Evolutionary conservation across 257 asterid genomes (phyloP), one percentile per base, ranked within the genome.

Genomic region (Nicotiana knightiana): DNA sequence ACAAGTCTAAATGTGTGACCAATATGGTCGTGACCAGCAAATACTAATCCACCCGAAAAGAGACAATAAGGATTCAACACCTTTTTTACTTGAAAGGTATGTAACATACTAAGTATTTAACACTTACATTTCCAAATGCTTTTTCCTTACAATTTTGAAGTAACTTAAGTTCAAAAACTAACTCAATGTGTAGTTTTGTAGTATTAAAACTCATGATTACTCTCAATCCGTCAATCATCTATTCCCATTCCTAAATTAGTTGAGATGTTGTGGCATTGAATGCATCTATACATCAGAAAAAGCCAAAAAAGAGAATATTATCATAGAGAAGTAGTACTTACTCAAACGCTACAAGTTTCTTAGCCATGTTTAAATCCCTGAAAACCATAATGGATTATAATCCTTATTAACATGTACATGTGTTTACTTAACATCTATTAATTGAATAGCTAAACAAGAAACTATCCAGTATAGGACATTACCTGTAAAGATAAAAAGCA

Each of bases 401-500:
- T 1, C 30, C 30, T 28, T 28, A 28, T 28, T 28, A 1, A 28
- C 30, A 28, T 28, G 30, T 28, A 28, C 30, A 28, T 28, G 30
- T 28, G 30, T 28, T 28, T 28, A 28, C 30, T 28, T 28, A 28
- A 5, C 57, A 51, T 51, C 30, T 28, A 51, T 13, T 53, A 53
- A 53, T 11, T 53, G 57, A 53, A 53, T 3, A 53, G 57, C 17
- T 16, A 57, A 26, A 26, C 62, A 58, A 35, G 32, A 51, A 21
- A 73, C 58, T 10, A 73, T 73, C 55, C 35, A 78, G 64, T 80
- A 48, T 35, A 62, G 67, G 26, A 83, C 6, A 90, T 89, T 66
- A 94, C 99, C 94, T 84, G 86, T 94, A 92, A 62, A 96, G 82
- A 83, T 84, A 93, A 77, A 92, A 80, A 15, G 98, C 90, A 17